Conservation (phyloP, 495 filamentous ascomycete genomes). For the Penicillium samsonianum region DNA sequence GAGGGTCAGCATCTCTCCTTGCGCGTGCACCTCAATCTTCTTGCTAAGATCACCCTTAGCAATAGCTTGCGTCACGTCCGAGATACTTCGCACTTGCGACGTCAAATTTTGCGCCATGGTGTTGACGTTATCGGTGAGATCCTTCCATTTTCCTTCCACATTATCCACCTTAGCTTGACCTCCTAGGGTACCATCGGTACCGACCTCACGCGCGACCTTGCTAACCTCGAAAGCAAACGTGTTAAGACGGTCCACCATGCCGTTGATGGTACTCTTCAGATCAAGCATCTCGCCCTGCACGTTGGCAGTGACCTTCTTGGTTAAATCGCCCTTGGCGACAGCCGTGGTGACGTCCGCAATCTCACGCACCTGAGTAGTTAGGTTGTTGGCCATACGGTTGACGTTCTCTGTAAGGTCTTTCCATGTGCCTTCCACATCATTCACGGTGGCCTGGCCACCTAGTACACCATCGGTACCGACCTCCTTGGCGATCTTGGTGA, state of each 20-base stretch:
- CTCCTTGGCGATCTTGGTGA: conserved; percentile 95
- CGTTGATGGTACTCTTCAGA: conserved; percentile 96
- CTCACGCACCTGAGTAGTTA: conserved; percentile 96
- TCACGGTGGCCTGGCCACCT: conserved; percentile 95
- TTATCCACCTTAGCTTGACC: conserved; percentile 96
- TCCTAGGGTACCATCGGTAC: conserved; percentile 92
- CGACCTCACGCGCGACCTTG: conserved; percentile 97
- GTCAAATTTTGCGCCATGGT: conserved; percentile 96
- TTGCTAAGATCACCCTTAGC: conserved; percentile 92
- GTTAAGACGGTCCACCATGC: conserved; percentile 96
- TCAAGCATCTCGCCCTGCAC: conserved; percentile 93
- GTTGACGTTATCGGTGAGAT: conserved; percentile 85
- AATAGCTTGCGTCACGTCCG: conserved; percentile 95
- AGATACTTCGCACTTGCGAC: conserved; percentile 92
- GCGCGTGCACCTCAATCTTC: conserved; percentile 93
- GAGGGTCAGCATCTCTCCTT: conserved; percentile 89
- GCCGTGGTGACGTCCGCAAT: conserved; percentile 99
- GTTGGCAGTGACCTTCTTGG: conserved; percentile 93
- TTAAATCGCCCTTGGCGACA: conserved; percentile 91
- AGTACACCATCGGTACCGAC: conserved; percentile 96
- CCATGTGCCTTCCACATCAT: conserved; percentile 98
- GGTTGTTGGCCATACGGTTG: conserved; percentile 98
- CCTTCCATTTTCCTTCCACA: conserved; percentile 99
- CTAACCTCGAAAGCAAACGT: conserved; percentile 98
- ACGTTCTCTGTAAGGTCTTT: conserved; percentile 96